Evolutionary conservation across 2,329 filamentous ascomycete genomes (phyloP), one percentile per base, ranked within the genome.

Genomic region (Penicillium sp.): DNA sequence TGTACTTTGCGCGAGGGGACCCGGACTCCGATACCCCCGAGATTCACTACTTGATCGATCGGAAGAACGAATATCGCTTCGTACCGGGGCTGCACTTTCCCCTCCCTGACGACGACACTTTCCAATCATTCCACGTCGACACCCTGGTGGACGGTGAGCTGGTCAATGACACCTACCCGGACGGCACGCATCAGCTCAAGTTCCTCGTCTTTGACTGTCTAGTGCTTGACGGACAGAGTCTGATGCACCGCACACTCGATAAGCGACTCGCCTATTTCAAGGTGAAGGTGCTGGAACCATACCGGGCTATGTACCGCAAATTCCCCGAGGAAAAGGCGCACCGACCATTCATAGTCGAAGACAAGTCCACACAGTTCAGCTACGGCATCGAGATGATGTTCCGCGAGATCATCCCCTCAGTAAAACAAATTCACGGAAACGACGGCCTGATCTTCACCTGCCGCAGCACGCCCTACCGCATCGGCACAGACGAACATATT

Each of bases 361-460:
- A 93, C 75, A 98, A 98, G 74, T 80, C 83, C 18, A 95, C 95
- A 73, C 88, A 96, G 69, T 81, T 93, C 59, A 84, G 84, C 42
- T 98, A 98, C 73, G 89, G 84, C 41, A 84, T 95, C 52, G 85
- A 89, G 65, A 88, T 88, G 81, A 95, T 97, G 86, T 95, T 98
- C 75, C 82, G 84, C 58, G 80, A 91, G 49, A 82, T 95, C 39
- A 82, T 97, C 25, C 91, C 90, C 1, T 83, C 79, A 37, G 80
- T 98, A 31, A 86, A 85, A 58, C 67, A 67, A 42, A 70, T 75
- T 35, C 93, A 98, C 67, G 91, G 92, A 54, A 97, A 96, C 68
- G 93, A 98, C 68, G 93, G 93, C 5, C 80, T 98, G 41, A 95
- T 98, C 65, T 98, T 97, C 72, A 97, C 93, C n/a, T 95, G 92